These are phyloP conservation scores for Diaporthe caulivora DNA, from an alignment of 2,329 filamentous ascomycete species.

Conservation along the genomic window DNA sequence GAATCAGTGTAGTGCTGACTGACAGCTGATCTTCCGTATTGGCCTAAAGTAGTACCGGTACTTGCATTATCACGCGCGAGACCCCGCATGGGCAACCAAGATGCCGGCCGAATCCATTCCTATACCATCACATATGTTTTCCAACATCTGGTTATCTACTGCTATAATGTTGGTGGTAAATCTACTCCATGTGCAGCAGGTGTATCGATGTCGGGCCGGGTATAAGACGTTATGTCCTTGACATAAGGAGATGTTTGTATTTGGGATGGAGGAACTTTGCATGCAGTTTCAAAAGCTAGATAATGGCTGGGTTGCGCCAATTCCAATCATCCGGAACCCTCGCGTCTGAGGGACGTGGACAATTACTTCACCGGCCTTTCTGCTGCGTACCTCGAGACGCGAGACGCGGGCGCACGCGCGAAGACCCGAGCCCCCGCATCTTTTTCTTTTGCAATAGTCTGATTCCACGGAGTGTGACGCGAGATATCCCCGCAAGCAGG, in stretches of 20 bases:
- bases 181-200: neutral
- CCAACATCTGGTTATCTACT: neutral
- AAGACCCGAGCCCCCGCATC: neutral
- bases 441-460: neutral
- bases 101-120: neutral
- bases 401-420: neutral
- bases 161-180: neutral
- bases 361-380: neutral
- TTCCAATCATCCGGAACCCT: neutral
- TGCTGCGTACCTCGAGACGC: too few relatives aligned
- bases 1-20: neutral
- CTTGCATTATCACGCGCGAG: neutral
- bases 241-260: too few relatives aligned
- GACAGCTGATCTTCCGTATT: neutral
- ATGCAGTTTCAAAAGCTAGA: neutral
- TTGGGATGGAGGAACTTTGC: too few relatives aligned
- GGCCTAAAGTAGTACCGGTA: neutral
- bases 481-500: neutral
- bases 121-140: neutral
- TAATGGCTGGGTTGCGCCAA: neutral
- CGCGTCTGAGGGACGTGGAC: neutral
- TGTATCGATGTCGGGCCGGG: neutral
- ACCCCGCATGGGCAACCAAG: slow-evolving; percentile 17
- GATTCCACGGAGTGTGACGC: neutral
- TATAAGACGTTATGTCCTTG: too few relatives aligned